Evolutionary conservation across 2,329 filamentous ascomycete species (phyloP).

Genomic region (Colletotrichum chrysophilum): DNA sequence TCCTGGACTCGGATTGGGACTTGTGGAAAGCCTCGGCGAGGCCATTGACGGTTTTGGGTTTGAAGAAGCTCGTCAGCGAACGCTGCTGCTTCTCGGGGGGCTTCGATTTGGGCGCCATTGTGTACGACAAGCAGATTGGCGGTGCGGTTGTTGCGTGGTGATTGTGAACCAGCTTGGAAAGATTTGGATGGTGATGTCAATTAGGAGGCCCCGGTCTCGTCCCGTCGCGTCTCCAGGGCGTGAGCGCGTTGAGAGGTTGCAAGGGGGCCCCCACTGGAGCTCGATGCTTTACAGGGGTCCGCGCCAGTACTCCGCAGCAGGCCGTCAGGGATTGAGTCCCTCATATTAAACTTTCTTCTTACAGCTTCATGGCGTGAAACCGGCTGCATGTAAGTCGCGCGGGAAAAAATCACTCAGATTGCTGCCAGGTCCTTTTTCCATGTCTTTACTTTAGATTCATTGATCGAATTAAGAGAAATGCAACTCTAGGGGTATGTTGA

Average conservation of each 20-base stretch:
- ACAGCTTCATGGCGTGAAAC: neutral
- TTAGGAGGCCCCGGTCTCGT: conserved; percentile 2
- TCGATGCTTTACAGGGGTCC: neutral
- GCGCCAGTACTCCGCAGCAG: neutral
- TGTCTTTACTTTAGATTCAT: neutral
- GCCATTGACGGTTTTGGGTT: conserved; percentile 61
- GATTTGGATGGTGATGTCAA: conserved; percentile 9
- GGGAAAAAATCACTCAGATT: neutral
- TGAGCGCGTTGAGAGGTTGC: conserved; percentile 17
- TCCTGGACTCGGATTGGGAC: conserved; percentile 30
- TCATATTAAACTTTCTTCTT: conserved; percentile 17
- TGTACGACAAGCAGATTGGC: neutral
- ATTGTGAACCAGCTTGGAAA: neutral
- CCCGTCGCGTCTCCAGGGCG: conserved; percentile 10
- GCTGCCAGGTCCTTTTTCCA: neutral
- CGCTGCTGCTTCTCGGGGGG: conserved; percentile 70
- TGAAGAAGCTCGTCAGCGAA: conserved; percentile 87
- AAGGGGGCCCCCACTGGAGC: neutral
- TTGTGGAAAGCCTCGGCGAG: conserved; percentile 40
- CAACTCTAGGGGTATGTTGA: neutral
- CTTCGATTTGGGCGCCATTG: conserved; percentile 29
- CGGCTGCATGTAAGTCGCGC: neutral
- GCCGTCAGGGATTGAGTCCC: neutral
- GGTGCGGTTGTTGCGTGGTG: neutral
- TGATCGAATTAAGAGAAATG: neutral